A percentile compares a stretch with the other conserved stretches of the same genome.
These are phyloP conservation scores for Artemisia argyi DNA, from an alignment of 129 eudicot species.

Conservation along the genomic window DNA sequence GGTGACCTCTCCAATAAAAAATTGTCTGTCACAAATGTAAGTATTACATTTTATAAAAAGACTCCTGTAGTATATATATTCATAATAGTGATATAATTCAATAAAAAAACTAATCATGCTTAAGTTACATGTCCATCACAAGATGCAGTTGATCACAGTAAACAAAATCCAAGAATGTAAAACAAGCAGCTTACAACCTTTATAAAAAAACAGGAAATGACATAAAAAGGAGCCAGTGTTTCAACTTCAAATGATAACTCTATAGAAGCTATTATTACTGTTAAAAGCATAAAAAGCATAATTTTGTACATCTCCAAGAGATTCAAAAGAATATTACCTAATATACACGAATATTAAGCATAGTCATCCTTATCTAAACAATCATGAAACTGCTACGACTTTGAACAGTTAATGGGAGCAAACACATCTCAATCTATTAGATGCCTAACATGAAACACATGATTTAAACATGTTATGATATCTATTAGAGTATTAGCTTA, in stretches of 20 bases:
- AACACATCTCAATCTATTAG: constrained; percentile 8
- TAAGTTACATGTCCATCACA: constrained; percentile 7
- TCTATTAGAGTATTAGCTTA: background rate
- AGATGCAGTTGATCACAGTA: constrained; percentile 7
- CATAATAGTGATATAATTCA: background rate
- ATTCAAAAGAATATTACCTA: constrained; percentile 9
- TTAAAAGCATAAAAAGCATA: background rate
- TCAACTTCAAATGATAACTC: no score
- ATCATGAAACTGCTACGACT: background rate
- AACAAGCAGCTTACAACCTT: background rate
- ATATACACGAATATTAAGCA: constrained; percentile 7
- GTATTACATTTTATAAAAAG: constrained; percentile 5
- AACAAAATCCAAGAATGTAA: constrained; percentile 12
- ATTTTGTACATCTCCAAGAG: background rate
- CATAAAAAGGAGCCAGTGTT: no score
- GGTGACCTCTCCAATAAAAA: constrained; percentile 71
- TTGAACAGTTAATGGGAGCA: constrained; percentile 11
- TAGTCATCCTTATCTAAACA: constrained; percentile 10
- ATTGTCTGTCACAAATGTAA: constrained; percentile 44
- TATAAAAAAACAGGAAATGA: background rate
- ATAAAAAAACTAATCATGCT: constrained; percentile 12
- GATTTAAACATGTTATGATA: constrained; percentile 17
- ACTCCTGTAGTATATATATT: background rate
- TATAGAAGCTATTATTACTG: no score
- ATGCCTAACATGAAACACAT: constrained; percentile 6